Evolutionary conservation across 495 filamentous ascomycete species (phyloP).

Genomic region (Delitschia confertaspora): DNA sequence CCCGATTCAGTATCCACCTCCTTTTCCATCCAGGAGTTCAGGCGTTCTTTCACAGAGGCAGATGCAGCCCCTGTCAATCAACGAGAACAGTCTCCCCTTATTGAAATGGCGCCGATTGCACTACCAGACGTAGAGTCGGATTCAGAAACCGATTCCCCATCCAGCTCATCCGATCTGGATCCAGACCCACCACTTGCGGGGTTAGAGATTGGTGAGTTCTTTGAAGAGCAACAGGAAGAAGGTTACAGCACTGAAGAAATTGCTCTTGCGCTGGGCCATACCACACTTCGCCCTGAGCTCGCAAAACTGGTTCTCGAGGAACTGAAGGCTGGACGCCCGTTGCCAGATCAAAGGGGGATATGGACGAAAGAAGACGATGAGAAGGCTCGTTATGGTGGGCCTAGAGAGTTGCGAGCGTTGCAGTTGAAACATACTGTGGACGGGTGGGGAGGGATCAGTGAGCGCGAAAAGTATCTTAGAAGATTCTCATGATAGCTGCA

Average conservation of each 20-base stretch:
- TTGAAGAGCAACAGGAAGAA: background rate
- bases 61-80: background rate
- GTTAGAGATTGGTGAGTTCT: slow-evolving; percentile 10
- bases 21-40: slow-evolving; percentile 22
- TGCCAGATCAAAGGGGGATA: slow-evolving; percentile 19
- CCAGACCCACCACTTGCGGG: slow-evolving; percentile 17
- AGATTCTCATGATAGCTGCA: too few species aligned
- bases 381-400: slow-evolving; percentile 13
- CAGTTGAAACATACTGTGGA: slow-evolving; percentile 16
- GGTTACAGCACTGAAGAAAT: slow-evolving; percentile 15
- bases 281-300: slow-evolving; percentile 4
- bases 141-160: slow-evolving; percentile 9
- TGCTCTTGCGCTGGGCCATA: slow-evolving; percentile 9
- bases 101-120: background rate
- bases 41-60: slow-evolving; percentile 7
- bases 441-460: slow-evolving; percentile 22
- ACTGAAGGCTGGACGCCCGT: slow-evolving; percentile 2
- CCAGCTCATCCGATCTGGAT: background rate
- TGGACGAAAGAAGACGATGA: slow-evolving; percentile 26
- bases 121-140: background rate
- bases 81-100: background rate
- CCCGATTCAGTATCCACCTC: slow-evolving; percentile 13
- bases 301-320: slow-evolving; percentile 5
- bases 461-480: slow-evolving; percentile 1
- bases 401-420: slow-evolving; percentile 10